Evolutionary conservation across 129 eudicot species (phyloP).

Genomic region (Dittrichia graveolens): DNA sequence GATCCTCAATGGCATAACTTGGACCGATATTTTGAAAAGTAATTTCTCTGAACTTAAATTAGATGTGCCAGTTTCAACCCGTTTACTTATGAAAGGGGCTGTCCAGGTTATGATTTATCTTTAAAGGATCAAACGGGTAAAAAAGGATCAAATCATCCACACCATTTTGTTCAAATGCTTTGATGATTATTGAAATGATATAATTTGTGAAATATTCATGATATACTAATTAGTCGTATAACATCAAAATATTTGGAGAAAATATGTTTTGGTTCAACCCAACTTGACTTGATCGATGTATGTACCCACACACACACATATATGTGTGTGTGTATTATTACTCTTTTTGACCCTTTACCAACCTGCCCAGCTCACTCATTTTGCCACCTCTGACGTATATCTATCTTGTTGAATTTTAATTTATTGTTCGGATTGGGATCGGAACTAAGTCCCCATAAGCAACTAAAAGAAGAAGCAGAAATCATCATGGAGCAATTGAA

Average conservation of each 20-base stretch:
- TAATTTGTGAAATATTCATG: background rate
- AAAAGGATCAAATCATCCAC: background rate
- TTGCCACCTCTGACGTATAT: conserved; percentile 5
- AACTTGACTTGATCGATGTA: background rate
- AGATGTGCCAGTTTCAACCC: background rate
- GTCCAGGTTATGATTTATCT: background rate
- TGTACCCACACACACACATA: too few species aligned
- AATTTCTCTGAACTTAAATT: conserved; percentile 27
- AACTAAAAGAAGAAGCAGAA: conserved; percentile 87
- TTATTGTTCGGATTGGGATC: conserved; percentile 59
- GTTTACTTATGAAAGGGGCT: background rate
- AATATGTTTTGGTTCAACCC: background rate
- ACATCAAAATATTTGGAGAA: background rate
- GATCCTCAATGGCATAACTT: conserved; percentile 99
- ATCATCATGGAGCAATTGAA: conserved; percentile 72
- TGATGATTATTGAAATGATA: background rate
- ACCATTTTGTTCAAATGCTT: background rate
- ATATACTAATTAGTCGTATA: background rate
- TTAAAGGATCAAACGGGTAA: background rate
- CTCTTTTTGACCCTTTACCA: background rate
- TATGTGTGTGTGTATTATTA: background rate
- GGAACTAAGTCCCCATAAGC: conserved; percentile 71
- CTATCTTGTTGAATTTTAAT: conserved; percentile 13
- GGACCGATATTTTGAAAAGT: conserved; percentile 97
- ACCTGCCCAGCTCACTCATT: background rate